Evolutionary conservation across 768 basidiomycete genomes (phyloP), one percentile per base, ranked within the genome.

Genomic region (Trametes coccinea): DNA sequence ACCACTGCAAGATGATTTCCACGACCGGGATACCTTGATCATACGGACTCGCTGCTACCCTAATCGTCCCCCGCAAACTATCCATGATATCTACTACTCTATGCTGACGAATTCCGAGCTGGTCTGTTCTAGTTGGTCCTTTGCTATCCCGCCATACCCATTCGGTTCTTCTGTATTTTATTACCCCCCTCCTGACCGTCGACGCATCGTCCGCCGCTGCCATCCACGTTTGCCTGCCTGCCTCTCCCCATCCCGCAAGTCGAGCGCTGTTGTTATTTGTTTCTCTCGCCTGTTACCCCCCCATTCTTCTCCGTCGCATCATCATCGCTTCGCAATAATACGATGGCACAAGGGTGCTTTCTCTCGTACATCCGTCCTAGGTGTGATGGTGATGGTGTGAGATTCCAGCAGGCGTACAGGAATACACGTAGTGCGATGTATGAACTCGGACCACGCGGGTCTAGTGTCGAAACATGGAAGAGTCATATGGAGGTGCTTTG

Each of bases 61-160:
- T 64, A 58, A 61, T 66, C 61, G 60, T 44, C 44, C 44, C 74
- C 67, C 71, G 72, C 73, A 70, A 71, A 64, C 63, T 66, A 69
- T 60, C 66, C 66, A 69, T 60, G 66, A 60, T 68, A 67, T 64
- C 52, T 65, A 59, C 57, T 59, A 69, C 63, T 56, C 56, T 56
- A 64, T 67, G 68, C 66, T 67, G 65, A 71, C 66, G 62, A 64
- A 66, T 66, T 43, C 53, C 66, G 68, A 68, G 65, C 67, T 68
- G 68, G 67, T 67, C 67, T 69, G 63, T 61, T 65, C 61, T 65
- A 54, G 51, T 61, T 62, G 47, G 62, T 68, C 60, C 41, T 55
- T 65, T 63, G 59, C 62, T 67, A 57, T 66, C 65, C 34, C 34
- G 11, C 51, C 61, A 72, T 70, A 70, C 68, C 71, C 69, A 57